Evolutionary conservation across 768 basidiomycete genomes (phyloP).

Genomic region (Amyloporia xantha): DNA sequence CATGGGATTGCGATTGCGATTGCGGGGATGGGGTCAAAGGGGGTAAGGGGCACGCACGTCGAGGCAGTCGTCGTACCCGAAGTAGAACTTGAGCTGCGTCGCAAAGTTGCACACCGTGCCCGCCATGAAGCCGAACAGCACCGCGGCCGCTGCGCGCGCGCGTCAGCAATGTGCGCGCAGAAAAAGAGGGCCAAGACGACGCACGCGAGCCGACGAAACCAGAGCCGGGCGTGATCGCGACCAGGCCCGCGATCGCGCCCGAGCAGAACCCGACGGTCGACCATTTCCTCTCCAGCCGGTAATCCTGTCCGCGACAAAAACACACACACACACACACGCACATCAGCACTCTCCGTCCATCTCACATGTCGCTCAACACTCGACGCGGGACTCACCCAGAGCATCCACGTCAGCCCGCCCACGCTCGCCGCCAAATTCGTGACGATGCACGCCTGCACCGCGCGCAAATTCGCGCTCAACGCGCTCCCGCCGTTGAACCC

Average conservation of each 20-base stretch:
- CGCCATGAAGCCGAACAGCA: conserved; percentile 79
- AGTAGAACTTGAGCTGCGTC: conserved; percentile 87
- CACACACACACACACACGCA: not conserved
- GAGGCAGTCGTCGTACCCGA: conserved; percentile 72
- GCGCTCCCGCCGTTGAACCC: conserved; percentile 94
- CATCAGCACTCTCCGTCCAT: not conserved
- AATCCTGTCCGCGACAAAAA: conserved; percentile 47
- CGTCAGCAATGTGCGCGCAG: not conserved
- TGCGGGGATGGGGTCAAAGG: not conserved
- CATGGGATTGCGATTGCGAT: too few species aligned
- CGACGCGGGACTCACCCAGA: conserved; percentile 48
- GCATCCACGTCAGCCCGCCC: conserved; percentile 90
- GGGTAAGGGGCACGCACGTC: conserved; percentile 47
- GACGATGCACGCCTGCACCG: conserved; percentile 83
- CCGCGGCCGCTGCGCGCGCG: conserved; percentile 56
- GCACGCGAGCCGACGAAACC: conserved; percentile 74
- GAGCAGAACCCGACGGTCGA: conserved; percentile 92
- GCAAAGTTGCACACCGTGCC: conserved; percentile 89
- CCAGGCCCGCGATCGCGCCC: conserved; percentile 85
- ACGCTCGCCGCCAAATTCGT: conserved; percentile 89
- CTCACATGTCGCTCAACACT: not conserved
- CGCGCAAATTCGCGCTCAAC: conserved; percentile 81
- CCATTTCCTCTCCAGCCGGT: conserved; percentile 90
- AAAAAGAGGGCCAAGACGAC: too few species aligned
- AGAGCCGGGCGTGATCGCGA: conserved; percentile 83